phyloP scores from a whole-genome alignment of 202 grass and related monocot species.

The Sporobolus alterniflorus region DNA sequence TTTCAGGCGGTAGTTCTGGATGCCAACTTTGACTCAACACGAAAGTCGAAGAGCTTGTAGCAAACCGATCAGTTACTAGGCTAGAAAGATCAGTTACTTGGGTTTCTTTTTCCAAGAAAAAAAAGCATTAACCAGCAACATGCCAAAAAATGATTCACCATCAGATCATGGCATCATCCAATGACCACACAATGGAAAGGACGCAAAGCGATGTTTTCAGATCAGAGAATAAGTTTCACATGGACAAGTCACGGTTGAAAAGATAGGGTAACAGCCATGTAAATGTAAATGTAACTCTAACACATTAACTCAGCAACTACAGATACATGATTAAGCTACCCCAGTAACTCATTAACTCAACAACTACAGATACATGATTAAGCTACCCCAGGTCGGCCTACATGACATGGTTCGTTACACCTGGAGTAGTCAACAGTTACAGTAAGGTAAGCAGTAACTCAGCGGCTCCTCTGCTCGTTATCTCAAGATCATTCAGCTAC shows the following conservation, averaged over 20 bases:
- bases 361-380: constrained; percentile 33
- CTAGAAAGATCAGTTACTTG: constrained; percentile 27
- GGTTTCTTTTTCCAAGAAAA: not conserved
- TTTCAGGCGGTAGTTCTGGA: constrained; percentile 40
- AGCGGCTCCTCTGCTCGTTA: constrained; percentile 37
- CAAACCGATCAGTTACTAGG: constrained; percentile 12
- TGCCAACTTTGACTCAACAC: constrained; percentile 16
- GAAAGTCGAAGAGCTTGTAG: not conserved
- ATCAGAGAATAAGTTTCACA: not conserved
- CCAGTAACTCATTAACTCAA: constrained; percentile 29
- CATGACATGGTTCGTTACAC: constrained; percentile 24
- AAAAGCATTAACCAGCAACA: constrained; percentile 5
- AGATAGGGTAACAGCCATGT: not conserved
- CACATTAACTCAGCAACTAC: constrained; percentile 20
- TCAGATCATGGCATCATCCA: constrained; percentile 30
- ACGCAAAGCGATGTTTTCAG: not conserved
- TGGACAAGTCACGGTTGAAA: constrained; percentile 12
- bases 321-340: constrained; percentile 39
- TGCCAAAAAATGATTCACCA: not conserved
- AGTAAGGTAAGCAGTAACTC: constrained; percentile 42
- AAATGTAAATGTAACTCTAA: constrained; percentile 43
- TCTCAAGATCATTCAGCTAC: constrained; percentile 45
- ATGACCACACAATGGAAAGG: constrained; percentile 8
- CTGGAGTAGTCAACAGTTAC: constrained; percentile 49
- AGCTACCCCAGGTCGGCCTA: constrained; percentile 22